Evolutionary conservation across 2,329 filamentous ascomycete genomes (phyloP).

Genomic region (Fusarium pilosicola): DNA sequence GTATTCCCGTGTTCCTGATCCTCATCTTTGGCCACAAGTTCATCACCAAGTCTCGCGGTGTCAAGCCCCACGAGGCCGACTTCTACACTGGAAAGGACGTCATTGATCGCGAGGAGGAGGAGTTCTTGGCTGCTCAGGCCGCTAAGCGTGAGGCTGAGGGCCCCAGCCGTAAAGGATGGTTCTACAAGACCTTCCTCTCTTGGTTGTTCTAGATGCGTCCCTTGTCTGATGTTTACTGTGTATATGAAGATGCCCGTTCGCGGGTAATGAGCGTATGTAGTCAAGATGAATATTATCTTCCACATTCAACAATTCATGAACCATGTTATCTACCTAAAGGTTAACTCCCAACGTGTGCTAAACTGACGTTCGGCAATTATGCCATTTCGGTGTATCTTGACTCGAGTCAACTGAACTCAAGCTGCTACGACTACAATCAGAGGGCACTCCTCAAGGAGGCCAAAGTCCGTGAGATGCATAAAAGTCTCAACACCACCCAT

Average conservation of each 20-base stretch:
- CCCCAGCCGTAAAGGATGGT: conserved; percentile 44
- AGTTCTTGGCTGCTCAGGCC: conserved; percentile 64
- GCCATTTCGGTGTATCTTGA: not conserved
- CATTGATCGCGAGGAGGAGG: conserved; percentile 77
- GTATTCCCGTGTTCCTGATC: conserved; percentile 78
- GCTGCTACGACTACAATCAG: no score
- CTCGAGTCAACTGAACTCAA: no score
- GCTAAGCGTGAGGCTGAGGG: conserved; percentile 41
- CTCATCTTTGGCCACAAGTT: conserved; percentile 77
- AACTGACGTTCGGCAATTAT: not conserved
- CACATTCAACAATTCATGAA: not conserved
- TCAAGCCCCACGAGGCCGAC: conserved; percentile 70
- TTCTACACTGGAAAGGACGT: conserved; percentile 78
- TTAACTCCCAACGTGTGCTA: fast-evolving
- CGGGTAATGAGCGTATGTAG: conserved; percentile 27
- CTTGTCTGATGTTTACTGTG: not conserved
- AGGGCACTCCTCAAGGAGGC: not conserved
- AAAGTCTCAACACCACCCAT: not conserved
- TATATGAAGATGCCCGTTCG: conserved; percentile 7
- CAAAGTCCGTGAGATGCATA: not conserved
- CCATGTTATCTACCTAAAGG: not conserved
- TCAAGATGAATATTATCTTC: conserved; percentile 17
- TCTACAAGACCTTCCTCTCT: conserved; percentile 52
- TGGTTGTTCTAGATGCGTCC: conserved; percentile 49
- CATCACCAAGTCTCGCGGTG: conserved; percentile 61